phyloP scores from a whole-genome alignment of 2,329 filamentous ascomycete genomes.

The Scleromitrula shiraiana region DNA sequence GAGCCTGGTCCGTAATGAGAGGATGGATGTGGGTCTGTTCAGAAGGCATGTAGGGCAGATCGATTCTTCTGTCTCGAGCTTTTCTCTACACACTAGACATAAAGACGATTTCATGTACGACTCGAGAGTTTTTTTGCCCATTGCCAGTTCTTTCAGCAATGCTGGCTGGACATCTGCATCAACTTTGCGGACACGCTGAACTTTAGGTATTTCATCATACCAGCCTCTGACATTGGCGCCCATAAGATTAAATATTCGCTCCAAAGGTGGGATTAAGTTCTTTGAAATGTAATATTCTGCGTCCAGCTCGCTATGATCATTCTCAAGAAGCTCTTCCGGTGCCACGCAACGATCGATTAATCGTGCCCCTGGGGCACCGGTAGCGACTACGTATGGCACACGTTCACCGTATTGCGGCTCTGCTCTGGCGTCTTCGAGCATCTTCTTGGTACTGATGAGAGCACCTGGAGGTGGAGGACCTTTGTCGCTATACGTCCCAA shows the following conservation, averaged over 20 bases:
- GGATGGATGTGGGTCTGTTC: constrained; percentile 51
- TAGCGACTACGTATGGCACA: constrained; percentile 87
- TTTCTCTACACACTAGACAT: constrained; percentile 64
- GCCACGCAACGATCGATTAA: constrained; percentile 86
- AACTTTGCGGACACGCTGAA: constrained; percentile 61
- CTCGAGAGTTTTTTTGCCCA: constrained; percentile 65
- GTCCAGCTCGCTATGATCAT: constrained; percentile 73
- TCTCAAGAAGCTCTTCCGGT: constrained; percentile 72
- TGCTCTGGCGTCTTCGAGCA: constrained; percentile 76
- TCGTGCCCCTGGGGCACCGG: constrained; percentile 76
- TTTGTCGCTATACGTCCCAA: constrained; percentile 80
- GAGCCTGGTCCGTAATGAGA: constrained; percentile 55
- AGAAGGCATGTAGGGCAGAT: constrained; percentile 52
- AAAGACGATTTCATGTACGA: constrained; percentile 79
- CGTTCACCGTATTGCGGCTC: constrained; percentile 95
- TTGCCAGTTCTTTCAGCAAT: constrained; percentile 32
- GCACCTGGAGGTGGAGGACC: constrained; percentile 79
- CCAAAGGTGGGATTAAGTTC: constrained; percentile 88
- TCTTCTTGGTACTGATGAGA: constrained; percentile 75
- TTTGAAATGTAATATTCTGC: constrained; percentile 96
- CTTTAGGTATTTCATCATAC: constrained; percentile 96
- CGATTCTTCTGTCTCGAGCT: constrained; percentile 36
- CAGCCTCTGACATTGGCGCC: constrained; percentile 84
- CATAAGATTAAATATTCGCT: constrained; percentile 93
- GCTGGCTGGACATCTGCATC: constrained; percentile 24